These are phyloP conservation scores for Chlamydomonas eustigma DNA, from an alignment of 139 green algal genomes.

Conservation along the genomic window DNA sequence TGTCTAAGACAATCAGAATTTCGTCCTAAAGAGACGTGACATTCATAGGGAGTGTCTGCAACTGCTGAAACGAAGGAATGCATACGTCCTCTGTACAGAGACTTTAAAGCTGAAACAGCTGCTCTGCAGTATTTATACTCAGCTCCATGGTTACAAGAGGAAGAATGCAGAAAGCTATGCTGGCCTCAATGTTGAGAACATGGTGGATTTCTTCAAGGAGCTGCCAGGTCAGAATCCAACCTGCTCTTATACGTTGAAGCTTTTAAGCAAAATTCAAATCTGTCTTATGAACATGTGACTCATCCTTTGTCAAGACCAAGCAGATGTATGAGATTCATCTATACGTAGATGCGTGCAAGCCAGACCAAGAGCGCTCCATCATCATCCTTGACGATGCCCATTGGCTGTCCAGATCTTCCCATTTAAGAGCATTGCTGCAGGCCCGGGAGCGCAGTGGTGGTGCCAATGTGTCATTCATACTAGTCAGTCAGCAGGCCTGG, in stretches of 20 bases:
- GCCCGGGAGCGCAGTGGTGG: neutral
- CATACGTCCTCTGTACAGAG: slow-evolving; percentile 5
- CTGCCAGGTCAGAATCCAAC: slow-evolving; percentile 9
- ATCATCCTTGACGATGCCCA: slow-evolving; percentile 8
- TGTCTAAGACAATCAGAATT: neutral
- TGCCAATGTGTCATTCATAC: neutral
- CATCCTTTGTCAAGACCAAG: no score
- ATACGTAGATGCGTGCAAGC: slow-evolving; percentile 3
- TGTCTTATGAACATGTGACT: no score
- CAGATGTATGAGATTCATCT: no score
- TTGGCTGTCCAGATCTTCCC: neutral
- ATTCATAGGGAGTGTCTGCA: neutral
- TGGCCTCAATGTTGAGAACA: neutral
- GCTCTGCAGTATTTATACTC: slow-evolving; percentile 10
- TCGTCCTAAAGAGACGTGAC: no score
- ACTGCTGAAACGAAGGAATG: neutral
- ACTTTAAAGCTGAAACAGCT: slow-evolving; percentile 11
- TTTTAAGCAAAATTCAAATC: no score
- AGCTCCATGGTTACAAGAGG: neutral
- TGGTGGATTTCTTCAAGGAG: slow-evolving; percentile 13
- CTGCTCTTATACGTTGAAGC: no score
- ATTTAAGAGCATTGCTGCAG: neutral
- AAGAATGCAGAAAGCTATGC: slow-evolving; percentile 7
- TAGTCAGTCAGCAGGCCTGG: slow-evolving; percentile 1
- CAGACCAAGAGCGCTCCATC: neutral